Conservation (phyloP, 805 yeast species). For the Starmerella lactis-condensi region DNA sequence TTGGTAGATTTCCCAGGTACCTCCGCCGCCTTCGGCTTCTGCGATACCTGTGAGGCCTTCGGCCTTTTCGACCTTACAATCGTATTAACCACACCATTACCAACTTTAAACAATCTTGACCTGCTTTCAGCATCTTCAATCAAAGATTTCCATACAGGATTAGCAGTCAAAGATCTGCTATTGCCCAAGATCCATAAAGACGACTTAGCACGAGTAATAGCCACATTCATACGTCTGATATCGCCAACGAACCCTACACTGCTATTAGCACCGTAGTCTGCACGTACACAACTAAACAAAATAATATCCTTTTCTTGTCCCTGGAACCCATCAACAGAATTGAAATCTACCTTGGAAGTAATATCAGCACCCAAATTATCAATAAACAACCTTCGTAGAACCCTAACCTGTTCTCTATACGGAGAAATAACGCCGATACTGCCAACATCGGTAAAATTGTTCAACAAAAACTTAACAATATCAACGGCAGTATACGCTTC, state of each 20-base stretch:
- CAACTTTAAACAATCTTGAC: constrained; percentile 11
- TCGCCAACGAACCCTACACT: constrained; percentile 82
- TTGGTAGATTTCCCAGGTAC: no score
- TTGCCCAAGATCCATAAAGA: constrained; percentile 88
- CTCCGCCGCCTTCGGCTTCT: no score
- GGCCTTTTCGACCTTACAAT: constrained; percentile 9
- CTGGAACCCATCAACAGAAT: constrained; percentile 94
- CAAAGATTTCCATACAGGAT: constrained; percentile 56
- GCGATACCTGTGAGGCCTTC: no score
- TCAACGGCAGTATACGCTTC: constrained; percentile 66
- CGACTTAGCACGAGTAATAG: constrained; percentile 79
- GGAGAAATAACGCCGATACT: constrained; percentile 86
- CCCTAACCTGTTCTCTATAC: constrained; percentile 66
- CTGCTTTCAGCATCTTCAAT: constrained; percentile 47
- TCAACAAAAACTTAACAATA: constrained; percentile 37
- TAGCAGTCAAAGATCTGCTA: constrained; percentile 40
- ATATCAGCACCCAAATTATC: constrained; percentile 45
- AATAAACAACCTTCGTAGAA: constrained; percentile 38
- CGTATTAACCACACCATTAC: no score
- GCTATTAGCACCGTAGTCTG: constrained; percentile 33
- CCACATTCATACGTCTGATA: constrained; percentile 90
- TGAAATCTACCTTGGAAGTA: constrained; percentile 55
- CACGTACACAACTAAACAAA: constrained; percentile 88
- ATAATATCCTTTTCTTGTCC: constrained; percentile 94
- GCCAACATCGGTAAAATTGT: constrained; percentile 30